Conservation (phyloP, 441 rosid genomes). For the Populus hybrid region DNA sequence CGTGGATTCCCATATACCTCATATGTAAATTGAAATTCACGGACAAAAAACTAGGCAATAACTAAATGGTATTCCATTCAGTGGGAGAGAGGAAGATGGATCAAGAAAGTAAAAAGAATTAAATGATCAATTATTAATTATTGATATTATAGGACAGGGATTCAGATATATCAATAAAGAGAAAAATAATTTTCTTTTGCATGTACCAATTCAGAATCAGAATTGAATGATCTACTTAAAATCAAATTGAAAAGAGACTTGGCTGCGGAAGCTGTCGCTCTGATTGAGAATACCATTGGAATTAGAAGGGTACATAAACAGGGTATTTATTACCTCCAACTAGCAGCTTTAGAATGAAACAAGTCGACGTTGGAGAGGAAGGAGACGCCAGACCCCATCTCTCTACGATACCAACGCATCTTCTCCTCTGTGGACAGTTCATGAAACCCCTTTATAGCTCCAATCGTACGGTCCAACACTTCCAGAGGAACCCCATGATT, state of each 20-base stretch:
- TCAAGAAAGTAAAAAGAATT: too few relatives aligned
- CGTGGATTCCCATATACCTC: not conserved
- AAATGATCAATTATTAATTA: too few relatives aligned
- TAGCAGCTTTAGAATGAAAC: constrained; percentile 47
- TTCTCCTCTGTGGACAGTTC: constrained; percentile 39
- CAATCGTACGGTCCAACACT: constrained; percentile 29
- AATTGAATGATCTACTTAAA: not conserved
- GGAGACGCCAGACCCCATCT: constrained; percentile 22
- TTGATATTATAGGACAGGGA: too few relatives aligned
- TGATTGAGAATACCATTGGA: not conserved
- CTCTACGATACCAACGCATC: constrained; percentile 32
- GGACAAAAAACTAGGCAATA: not conserved
- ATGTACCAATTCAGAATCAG: not conserved
- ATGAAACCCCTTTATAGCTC: constrained; percentile 39
- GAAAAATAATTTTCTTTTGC: too few relatives aligned
- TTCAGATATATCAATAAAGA: too few relatives aligned
- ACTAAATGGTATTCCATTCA: not conserved
- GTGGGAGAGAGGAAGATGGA: too few relatives aligned
- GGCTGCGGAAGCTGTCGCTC: too few relatives aligned
- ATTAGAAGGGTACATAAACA: not conserved
- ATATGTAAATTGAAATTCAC: too few relatives aligned
- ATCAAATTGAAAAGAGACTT: not conserved
- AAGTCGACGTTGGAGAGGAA: constrained; percentile 46
- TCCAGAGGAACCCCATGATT: constrained; percentile 46
- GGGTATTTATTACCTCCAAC: constrained; percentile 43